Conservation (phyloP, 2,329 filamentous ascomycete species). For the Diaporthe destruens region DNA sequence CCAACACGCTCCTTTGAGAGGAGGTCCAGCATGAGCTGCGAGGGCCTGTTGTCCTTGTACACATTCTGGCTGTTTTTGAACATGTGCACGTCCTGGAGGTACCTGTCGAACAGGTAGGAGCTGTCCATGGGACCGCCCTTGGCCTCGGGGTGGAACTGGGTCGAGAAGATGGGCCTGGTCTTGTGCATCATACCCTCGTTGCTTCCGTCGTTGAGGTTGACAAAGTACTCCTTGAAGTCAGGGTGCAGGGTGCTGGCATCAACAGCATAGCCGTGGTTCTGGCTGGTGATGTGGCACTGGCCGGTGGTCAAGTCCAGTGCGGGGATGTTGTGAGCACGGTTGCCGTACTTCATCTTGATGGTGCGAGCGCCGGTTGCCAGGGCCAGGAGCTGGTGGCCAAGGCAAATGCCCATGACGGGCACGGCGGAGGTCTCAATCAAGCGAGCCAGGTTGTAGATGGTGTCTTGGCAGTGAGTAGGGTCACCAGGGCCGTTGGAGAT, state of each 20-base stretch:
- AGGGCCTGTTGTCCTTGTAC: constrained; percentile 89
- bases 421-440: constrained; percentile 92
- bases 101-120: constrained; percentile 96
- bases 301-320: constrained; percentile 94
- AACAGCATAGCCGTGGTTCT: constrained; percentile 98
- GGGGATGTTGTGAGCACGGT: constrained; percentile 98
- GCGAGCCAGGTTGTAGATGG: constrained; percentile 90
- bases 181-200: constrained; percentile 99
- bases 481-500: constrained; percentile 99
- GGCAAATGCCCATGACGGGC: constrained; percentile 97
- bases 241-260: constrained; percentile 83
- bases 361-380: constrained; percentile 89
- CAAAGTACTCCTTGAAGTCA: constrained; percentile 98
- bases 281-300: constrained; percentile 97
- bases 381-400: constrained; percentile 95
- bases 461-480: constrained; percentile 95
- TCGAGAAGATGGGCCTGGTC: constrained; percentile 95
- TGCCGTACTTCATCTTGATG: constrained; percentile 99
- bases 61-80: constrained; percentile 88
- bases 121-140: constrained; percentile 98
- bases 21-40: constrained; percentile 88
- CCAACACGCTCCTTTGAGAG: constrained; percentile 95
- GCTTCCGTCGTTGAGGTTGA: constrained; percentile 96
- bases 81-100: constrained; percentile 87
- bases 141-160: constrained; percentile 98